Conservation (phyloP, 164 flowering plant species). For the Nelumbo lutea region DNA sequence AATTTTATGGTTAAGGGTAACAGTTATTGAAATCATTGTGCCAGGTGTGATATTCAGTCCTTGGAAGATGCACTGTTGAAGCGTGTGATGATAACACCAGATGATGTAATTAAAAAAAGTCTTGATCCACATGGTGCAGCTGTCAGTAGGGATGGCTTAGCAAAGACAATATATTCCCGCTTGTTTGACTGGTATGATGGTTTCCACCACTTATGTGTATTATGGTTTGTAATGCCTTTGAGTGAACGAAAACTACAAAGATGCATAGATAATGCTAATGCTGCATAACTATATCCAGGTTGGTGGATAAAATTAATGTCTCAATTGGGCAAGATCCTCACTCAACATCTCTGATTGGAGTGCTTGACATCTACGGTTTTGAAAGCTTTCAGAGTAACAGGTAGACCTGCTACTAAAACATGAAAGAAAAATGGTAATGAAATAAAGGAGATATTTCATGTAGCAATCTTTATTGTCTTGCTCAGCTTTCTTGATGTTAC, state of each 20-base stretch:
- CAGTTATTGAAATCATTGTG: conserved; percentile 12
- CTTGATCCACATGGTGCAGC: conserved; percentile 78
- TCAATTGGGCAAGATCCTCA: conserved; percentile 91
- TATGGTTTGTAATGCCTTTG: neutral
- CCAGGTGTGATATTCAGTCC: conserved; percentile 69
- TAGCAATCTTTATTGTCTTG: neutral
- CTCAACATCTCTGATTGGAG: conserved; percentile 74
- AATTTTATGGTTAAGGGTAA: conserved; percentile 1
- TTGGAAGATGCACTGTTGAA: conserved; percentile 77
- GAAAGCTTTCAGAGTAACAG: conserved; percentile 90
- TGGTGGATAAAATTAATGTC: conserved; percentile 78
- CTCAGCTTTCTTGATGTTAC: neutral
- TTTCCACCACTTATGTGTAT: neutral
- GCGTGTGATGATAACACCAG: conserved; percentile 84
- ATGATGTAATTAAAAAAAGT: conserved; percentile 83
- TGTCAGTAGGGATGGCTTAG: conserved; percentile 87
- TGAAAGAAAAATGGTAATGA: neutral
- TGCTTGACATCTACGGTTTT: conserved; percentile 97
- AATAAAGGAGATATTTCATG: neutral
- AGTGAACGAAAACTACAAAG: neutral
- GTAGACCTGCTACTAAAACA: conserved; percentile 27
- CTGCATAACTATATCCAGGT: conserved; percentile 40
- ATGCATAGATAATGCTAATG: conserved; percentile 8
- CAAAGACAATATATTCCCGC: conserved; percentile 84
- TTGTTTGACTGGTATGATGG: conserved; percentile 74